Percentiles rank a stretch among this genome's conserved stretches.
Evolutionary conservation across 2,329 filamentous ascomycete species (phyloP).

Genomic region (Fusarium chaquense): DNA sequence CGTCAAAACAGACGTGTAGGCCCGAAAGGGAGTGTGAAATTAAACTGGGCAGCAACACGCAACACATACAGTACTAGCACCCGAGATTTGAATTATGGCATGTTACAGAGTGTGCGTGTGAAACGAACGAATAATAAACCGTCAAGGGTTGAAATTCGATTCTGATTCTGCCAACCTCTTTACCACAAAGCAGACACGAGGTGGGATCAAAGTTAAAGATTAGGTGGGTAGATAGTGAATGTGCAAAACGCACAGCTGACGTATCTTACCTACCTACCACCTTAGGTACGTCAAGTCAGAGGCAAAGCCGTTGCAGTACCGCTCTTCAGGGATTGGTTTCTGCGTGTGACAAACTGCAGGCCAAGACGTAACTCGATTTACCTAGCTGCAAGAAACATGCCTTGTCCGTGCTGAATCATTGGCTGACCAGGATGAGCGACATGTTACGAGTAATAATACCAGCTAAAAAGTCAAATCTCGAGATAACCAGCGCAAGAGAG

Average conservation of each 20-base stretch:
- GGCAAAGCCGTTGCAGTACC: slow-evolving; percentile 30
- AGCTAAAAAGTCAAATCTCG: neutral
- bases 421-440: slow-evolving; percentile 17
- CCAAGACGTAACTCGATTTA: slow-evolving; percentile 43
- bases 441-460: neutral
- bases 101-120: slow-evolving; percentile 19
- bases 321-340: slow-evolving; percentile 28
- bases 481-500: slow-evolving; percentile 3
- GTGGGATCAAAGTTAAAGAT: slow-evolving; percentile 35
- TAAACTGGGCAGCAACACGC: slow-evolving; percentile 37
- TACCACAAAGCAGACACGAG: slow-evolving; percentile 10
- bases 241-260: slow-evolving; percentile 32
- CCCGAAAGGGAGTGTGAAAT: slow-evolving; percentile 30
- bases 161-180: slow-evolving; percentile 5
- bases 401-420: slow-evolving; percentile 37
- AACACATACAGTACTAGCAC: slow-evolving; percentile 15
- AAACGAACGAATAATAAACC: neutral
- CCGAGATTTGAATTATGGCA: slow-evolving; percentile 27
- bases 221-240: slow-evolving; percentile 20
- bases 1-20: slow-evolving; percentile 40
- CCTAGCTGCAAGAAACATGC: slow-evolving; percentile 39
- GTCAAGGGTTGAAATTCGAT: neutral
- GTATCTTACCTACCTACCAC: slow-evolving; percentile 1
- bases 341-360: slow-evolving; percentile 41
- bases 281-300: slow-evolving; percentile 5